Conservation (phyloP, 495 filamentous ascomycete species). For the Penicillium silybi region DNA sequence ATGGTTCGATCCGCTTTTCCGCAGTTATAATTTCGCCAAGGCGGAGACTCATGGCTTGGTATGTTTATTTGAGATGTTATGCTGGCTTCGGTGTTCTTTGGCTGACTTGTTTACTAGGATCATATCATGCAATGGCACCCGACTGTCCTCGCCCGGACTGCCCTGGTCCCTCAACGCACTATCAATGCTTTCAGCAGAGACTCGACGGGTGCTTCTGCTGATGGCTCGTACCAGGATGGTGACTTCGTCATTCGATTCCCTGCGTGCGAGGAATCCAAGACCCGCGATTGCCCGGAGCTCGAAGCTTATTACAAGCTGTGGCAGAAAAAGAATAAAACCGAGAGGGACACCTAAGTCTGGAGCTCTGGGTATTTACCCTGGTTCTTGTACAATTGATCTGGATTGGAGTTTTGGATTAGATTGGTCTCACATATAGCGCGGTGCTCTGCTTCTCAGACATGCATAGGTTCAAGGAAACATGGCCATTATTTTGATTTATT, state of each 20-base stretch:
- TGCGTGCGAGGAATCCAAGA: slow-evolving; percentile 56
- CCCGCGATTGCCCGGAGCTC: slow-evolving; percentile 68
- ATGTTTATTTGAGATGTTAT: slow-evolving; percentile 23
- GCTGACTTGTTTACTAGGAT: slow-evolving; percentile 49
- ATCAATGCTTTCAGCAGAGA: slow-evolving; percentile 72
- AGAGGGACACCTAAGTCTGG: not conserved
- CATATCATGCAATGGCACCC: slow-evolving; percentile 97
- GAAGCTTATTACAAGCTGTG: slow-evolving; percentile 50
- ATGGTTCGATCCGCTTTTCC: slow-evolving; percentile 94
- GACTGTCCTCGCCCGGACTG: slow-evolving; percentile 87
- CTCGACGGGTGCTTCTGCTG: slow-evolving; percentile 35
- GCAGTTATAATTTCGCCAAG: slow-evolving; percentile 92
- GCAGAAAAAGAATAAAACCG: slow-evolving; percentile 31
- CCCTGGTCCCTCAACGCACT: slow-evolving; percentile 74
- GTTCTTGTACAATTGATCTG: not conserved
- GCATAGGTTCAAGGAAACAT: slow-evolving; percentile 9
- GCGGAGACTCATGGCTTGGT: slow-evolving; percentile 91
- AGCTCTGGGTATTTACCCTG: not conserved
- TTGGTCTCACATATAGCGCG: slow-evolving; percentile 14
- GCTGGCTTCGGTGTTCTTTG: not conserved
- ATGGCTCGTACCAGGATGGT: slow-evolving; percentile 62
- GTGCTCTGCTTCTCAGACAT: slow-evolving; percentile 3
- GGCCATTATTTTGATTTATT: slow-evolving; percentile 19
- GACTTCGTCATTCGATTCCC: slow-evolving; percentile 78
- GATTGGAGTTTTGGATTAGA: slow-evolving; percentile 1